Conservation (phyloP, 768 basidiomycete species). For the Amanita molliuscula region DNA sequence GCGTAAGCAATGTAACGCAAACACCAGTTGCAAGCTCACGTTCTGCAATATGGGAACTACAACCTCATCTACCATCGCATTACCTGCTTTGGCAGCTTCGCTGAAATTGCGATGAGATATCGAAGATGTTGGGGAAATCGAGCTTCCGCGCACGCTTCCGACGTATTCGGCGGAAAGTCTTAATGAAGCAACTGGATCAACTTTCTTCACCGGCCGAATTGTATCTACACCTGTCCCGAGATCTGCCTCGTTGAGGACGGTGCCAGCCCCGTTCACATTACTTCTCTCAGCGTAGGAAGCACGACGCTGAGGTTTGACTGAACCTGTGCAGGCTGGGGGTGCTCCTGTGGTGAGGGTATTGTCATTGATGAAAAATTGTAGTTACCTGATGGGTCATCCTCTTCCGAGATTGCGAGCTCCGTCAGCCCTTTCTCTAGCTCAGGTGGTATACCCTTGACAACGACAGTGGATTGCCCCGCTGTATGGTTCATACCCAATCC, state of each 20-base stretch:
- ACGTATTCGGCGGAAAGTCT: constrained; percentile 74
- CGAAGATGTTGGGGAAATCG: constrained; percentile 38
- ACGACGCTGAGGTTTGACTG: constrained; percentile 50
- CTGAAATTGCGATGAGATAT: constrained; percentile 39
- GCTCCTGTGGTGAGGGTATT: constrained; percentile 25
- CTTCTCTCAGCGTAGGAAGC: constrained; percentile 75
- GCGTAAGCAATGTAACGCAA: constrained; percentile 5
- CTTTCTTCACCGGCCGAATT: constrained; percentile 87
- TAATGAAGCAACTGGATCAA: constrained; percentile 71
- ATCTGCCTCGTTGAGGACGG: constrained; percentile 70
- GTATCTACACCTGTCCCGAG: constrained; percentile 85
- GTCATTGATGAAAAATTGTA: constrained; percentile 12
- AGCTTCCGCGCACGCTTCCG: constrained; percentile 50
- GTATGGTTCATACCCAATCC: constrained; percentile 40
- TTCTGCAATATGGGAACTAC: constrained; percentile 70
- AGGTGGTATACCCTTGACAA: constrained; percentile 43
- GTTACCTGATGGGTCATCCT: constrained; percentile 32
- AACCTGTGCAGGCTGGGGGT: constrained; percentile 68
- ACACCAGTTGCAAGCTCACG: constrained; percentile 30
- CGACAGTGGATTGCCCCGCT: constrained; percentile 61
- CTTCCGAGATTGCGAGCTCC: neutral
- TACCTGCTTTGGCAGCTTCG: constrained; percentile 56
- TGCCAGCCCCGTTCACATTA: constrained; percentile 52
- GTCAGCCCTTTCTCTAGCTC: neutral
- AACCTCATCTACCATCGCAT: constrained; percentile 69